Percentiles rank a stretch among this genome's conserved stretches.
Evolutionary conservation across 2,329 filamentous ascomycete genomes (phyloP).

Genomic region (Tothia fuscella): DNA sequence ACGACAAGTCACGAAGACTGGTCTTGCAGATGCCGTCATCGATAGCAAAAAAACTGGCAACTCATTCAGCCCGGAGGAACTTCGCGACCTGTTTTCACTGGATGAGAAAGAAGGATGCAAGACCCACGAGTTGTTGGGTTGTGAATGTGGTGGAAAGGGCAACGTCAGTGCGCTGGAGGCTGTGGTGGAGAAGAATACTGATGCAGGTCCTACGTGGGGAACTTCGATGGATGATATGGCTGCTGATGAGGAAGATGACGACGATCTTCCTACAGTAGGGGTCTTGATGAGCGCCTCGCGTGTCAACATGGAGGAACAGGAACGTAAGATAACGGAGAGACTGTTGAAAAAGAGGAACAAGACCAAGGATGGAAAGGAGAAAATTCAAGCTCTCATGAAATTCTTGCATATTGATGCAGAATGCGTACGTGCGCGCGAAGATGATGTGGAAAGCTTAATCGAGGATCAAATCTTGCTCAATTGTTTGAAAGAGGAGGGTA

Average conservation of each 20-base stretch:
- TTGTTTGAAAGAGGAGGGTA: slow-evolving; percentile 35
- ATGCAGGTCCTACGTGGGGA: slow-evolving; percentile 10
- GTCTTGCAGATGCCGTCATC: slow-evolving; percentile 58
- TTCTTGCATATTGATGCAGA: slow-evolving; percentile 40
- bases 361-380: slow-evolving; percentile 25
- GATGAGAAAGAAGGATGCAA: slow-evolving; percentile 50
- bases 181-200: slow-evolving; percentile 7
- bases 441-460: slow-evolving; percentile 23
- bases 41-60: slow-evolving; percentile 49
- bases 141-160: slow-evolving; percentile 48
- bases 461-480: slow-evolving; percentile 40
- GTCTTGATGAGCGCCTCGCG: slow-evolving; percentile 29
- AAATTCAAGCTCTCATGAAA: slow-evolving; percentile 41
- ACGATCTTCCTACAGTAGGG: slow-evolving; percentile 20
- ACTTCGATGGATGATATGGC: slow-evolving; percentile 11
- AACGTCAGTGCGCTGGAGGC: slow-evolving; percentile 12
- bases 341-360: slow-evolving; percentile 32
- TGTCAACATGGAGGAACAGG: slow-evolving; percentile 34
- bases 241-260: slow-evolving; percentile 15
- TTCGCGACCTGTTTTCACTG: slow-evolving; percentile 54
- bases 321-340: slow-evolving; percentile 32
- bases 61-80: slow-evolving; percentile 53
- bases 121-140: slow-evolving; percentile 56
- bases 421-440: slow-evolving; percentile 16
- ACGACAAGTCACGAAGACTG: slow-evolving; percentile 58